Evolutionary conservation across 164 flowering plant species (phyloP), one percentile per base, ranked within the genome.

Genomic region (Nymphaea colorata): DNA sequence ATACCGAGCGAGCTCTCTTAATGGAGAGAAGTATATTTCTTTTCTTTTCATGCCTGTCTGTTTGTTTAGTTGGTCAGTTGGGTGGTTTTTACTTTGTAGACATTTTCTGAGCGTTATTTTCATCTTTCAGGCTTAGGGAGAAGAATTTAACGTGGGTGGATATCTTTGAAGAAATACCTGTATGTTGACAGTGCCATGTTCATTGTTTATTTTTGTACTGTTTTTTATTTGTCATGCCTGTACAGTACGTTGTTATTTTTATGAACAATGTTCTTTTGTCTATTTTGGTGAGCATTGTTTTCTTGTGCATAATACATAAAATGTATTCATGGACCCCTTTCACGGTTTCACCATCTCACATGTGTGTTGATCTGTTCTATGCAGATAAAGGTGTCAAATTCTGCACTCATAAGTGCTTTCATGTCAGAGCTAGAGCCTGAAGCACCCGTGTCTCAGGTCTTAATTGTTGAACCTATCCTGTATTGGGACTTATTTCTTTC

Each of bases 111-210:
- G 85, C 4, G 3, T 3, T 62, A 36, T 66, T 82, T 78, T 45
- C 64, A 71, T 41, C 43, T 16, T n/a, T 64, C 74, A 95, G 99
- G 85, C 82, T 95, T 87, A 84, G 98, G 76, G 98, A 92, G 82
- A 90, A 86, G 73, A 88, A 92, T 67, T 82, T 95, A 75, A 76
- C 98, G 5, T 95, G 98, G 98, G 96, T 90, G 74, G 96, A 95
- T 80, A 92, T 95, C 73, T 95, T 95, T 82, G 98, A 95, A 75
- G 99, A 95, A 77, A 92, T 95, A 42, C 99, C 98, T 72, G 98
- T 95, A 86, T 67, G 97, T 72, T 66, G n/a, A n/a, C n/a, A n/a
- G n/a, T n/a, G n/a, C n/a, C n/a, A n/a, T n/a, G n/a, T n/a, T n/a
- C n/a, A n/a, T n/a, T n/a, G n/a, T n/a, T n/a, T n/a, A n/a, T 57